phyloP scores from a whole-genome alignment of 163 green algal genomes.

The Scenedesmus sp. region DNA sequence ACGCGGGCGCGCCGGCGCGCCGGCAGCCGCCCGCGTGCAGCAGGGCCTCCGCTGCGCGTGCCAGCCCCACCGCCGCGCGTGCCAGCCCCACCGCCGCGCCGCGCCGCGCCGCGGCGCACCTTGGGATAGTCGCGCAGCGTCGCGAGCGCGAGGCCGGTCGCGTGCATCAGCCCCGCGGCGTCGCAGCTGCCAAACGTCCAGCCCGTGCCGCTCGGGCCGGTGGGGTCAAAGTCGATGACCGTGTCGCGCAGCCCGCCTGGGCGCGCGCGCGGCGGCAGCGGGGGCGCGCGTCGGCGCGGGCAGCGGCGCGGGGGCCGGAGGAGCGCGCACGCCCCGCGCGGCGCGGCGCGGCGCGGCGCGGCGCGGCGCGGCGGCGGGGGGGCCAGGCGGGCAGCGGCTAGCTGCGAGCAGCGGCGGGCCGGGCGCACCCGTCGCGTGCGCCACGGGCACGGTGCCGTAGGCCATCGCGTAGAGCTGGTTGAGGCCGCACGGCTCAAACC shows the following conservation, averaged over 20 bases:
- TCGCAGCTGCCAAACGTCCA: slow-evolving; percentile 79
- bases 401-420: too few relatives aligned
- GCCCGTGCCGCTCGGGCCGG: slow-evolving; percentile 54
- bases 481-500: slow-evolving; percentile 88
- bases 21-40: too few relatives aligned
- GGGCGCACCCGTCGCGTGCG: slow-evolving; percentile 33
- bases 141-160: slow-evolving; percentile 67
- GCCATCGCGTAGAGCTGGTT: slow-evolving; percentile 85
- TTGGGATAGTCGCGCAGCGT: slow-evolving; percentile 78
- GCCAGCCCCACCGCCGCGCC: not conserved
- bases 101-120: not conserved
- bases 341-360: too few relatives aligned
- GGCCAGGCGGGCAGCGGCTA: too few relatives aligned
- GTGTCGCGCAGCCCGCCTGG: slow-evolving; percentile 82
- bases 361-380: too few relatives aligned
- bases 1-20: too few relatives aligned
- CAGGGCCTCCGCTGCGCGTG: not conserved
- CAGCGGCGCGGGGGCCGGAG: too few relatives aligned
- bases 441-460: slow-evolving; percentile 71
- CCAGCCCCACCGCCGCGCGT: not conserved
- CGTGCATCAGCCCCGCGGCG: slow-evolving; percentile 58
- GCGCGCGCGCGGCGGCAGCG: too few relatives aligned
- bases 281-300: too few relatives aligned
- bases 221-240: slow-evolving; percentile 79
- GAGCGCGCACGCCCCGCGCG: too few relatives aligned